Base-by-base conservation (phyloP, 1,284 basidiomycete species). In the Ceratobasidium sp. region DNA sequence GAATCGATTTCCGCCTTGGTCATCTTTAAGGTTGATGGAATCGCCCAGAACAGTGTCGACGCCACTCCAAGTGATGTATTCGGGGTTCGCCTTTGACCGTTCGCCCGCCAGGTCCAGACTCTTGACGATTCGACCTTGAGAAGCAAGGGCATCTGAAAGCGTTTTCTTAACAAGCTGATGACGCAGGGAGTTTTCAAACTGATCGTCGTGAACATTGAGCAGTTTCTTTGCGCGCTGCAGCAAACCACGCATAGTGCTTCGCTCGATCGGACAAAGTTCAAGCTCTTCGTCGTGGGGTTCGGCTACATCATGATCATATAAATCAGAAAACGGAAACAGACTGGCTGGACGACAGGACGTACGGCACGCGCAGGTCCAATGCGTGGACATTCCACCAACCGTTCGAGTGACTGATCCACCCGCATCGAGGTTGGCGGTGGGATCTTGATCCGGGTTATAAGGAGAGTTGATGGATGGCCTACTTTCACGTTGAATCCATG, bases 241-340 rank as follows among this genome's bases (percentile, higher is more conserved):
- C 18, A 78, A 60, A 28, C 64, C n/a, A n/a, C 70, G 60, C 51
- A 72, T 72, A 5, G n/a, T 42, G n/a, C 23, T 5, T 3, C 56
- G 56, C 12, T 63, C 58, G 26, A 73, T 78, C 1, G 77, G 77
- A 63, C 44, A 44, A n/a, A 58, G 13, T 12, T 61, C 68, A 6
- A 63, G 46, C 23, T 78, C 77, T 23, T 73, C 77, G 33, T 78
- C 77, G 46, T 78, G 68, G 6, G 77, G 77, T 49, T 73, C 71
- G n/a, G 71, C 71, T 73, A 44, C 51, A 26, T 44, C 1, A 49
- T 3, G 15, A 61, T 58, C 39, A 42, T 15, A n/a, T n/a, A n/a
- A 28, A 9, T 71, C 7, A 58, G 23, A 75, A 1, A 23, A 23
- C 18, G 26, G 53, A 56, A 15, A 23, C 1, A 40, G 5, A 15